phyloP scores from a whole-genome alignment of 495 filamentous ascomycete species.

The Amorphotheca resinae region DNA sequence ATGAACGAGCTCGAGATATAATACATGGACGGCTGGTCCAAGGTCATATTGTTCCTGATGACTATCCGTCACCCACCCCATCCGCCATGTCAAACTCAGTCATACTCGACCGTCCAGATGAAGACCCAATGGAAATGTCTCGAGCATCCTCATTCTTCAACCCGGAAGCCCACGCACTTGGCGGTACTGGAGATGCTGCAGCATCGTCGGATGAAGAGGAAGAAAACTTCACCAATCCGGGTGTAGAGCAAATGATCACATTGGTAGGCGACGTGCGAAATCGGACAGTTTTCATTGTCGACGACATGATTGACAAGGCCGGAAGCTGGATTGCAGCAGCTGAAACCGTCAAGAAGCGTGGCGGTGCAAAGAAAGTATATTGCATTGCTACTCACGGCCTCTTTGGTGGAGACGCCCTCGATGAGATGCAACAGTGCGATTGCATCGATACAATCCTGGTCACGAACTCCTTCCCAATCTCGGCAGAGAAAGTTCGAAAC shows the following conservation, averaged over 20 bases:
- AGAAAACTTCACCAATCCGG: conserved; percentile 55
- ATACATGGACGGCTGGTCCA: conserved; percentile 88
- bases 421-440: conserved; percentile 80
- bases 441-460: conserved; percentile 91
- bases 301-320: conserved; percentile 98
- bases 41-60: conserved; percentile 90
- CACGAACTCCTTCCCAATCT: conserved; percentile 91
- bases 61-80: conserved; percentile 63
- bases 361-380: conserved; percentile 85
- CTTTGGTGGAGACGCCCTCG: conserved; percentile 79
- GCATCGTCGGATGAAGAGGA: conserved; percentile 84
- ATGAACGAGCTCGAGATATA: conserved; percentile 78
- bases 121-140: conserved; percentile 46
- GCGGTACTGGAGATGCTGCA: conserved; percentile 67
- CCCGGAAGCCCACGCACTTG: conserved; percentile 51
- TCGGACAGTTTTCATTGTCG: conserved; percentile 81
- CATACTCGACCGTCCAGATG: conserved; percentile 30
- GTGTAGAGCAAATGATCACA: conserved; percentile 86
- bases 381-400: conserved; percentile 95
- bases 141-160: conserved; percentile 43
- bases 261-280: conserved; percentile 85
- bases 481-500: conserved; percentile 50
- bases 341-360: conserved; percentile 89
- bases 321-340: conserved; percentile 98
- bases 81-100: conserved; percentile 50